Conservation (phyloP, 2,329 filamentous ascomycete species). For the Juglanconis sp. region DNA sequence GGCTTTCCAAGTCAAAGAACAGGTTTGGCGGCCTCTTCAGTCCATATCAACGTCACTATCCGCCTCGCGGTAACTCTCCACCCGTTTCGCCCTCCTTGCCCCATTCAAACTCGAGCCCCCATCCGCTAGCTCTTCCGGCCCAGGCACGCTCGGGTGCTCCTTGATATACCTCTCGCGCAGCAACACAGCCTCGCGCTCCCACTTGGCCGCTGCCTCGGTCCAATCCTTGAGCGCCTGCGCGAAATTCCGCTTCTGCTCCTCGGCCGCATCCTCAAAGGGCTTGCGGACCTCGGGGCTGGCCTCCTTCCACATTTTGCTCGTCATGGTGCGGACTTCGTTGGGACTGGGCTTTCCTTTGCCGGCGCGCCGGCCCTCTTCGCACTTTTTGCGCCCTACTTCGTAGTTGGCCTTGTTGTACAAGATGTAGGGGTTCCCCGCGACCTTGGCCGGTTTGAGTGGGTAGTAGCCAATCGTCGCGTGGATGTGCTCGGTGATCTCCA, state of each 20-base stretch:
- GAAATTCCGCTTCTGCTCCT: slow-evolving; percentile 66
- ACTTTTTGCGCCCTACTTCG: slow-evolving; percentile 57
- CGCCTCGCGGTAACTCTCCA: slow-evolving; percentile 38
- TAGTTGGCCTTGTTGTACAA: slow-evolving; percentile 80
- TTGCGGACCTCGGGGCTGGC: slow-evolving; percentile 65
- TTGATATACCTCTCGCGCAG: slow-evolving; percentile 51
- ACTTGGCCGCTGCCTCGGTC: slow-evolving; percentile 60
- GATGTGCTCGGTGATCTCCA: slow-evolving; percentile 50
- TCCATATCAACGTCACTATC: slow-evolving; percentile 32
- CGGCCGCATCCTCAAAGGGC: slow-evolving; percentile 74
- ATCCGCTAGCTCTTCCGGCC: slow-evolving; percentile 26
- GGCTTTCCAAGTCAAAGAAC: neutral
- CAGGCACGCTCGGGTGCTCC: slow-evolving; percentile 45
- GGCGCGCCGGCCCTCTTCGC: slow-evolving; percentile 63
- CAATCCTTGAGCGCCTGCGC: slow-evolving; percentile 55
- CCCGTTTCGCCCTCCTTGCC: slow-evolving; percentile 24
- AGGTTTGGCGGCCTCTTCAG: neutral
- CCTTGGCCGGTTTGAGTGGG: slow-evolving; percentile 68
- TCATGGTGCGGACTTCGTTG: slow-evolving; percentile 80
- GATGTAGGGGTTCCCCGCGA: slow-evolving; percentile 80
- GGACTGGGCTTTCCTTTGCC: slow-evolving; percentile 64
- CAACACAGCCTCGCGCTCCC: slow-evolving; percentile 65
- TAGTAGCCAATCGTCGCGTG: slow-evolving; percentile 65
- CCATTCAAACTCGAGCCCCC: neutral
- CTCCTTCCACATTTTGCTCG: slow-evolving; percentile 89